phyloP scores from a whole-genome alignment of 1,139 yeast genomes.

The Hemisphaericaspora lyxosophila region DNA sequence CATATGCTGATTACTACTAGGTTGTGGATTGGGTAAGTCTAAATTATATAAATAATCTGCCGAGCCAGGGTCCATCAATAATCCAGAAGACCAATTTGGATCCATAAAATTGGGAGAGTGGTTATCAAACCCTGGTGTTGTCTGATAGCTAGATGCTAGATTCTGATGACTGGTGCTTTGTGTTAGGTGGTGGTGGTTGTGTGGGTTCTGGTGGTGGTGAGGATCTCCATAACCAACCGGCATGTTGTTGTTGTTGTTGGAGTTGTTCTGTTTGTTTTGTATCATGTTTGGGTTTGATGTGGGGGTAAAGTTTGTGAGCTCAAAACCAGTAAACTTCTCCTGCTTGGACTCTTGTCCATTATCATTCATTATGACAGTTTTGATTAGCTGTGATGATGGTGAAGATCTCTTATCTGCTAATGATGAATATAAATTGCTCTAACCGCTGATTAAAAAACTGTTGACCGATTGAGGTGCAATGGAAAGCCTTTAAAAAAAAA shows the following conservation, averaged over 20 bases:
- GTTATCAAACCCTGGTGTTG: constrained; percentile 5
- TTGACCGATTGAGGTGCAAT: no score
- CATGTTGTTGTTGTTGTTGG: no score
- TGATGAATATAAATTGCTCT: no score
- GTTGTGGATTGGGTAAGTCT: constrained; percentile 17
- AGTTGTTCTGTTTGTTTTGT: neutral
- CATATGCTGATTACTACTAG: constrained; percentile 4
- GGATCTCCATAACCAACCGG: neutral
- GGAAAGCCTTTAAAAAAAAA: no score
- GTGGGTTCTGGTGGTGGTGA: no score
- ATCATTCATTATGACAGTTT: no score
- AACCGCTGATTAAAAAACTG: no score
- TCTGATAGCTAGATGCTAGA: neutral
- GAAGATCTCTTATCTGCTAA: no score
- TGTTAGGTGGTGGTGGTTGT: neutral
- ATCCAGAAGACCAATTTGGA: constrained; percentile 41
- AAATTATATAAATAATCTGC: constrained; percentile 38
- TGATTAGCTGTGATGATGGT: no score
- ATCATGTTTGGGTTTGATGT: neutral
- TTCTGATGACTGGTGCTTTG: neutral
- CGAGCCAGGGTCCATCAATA: constrained; percentile 34
- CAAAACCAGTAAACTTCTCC: neutral
- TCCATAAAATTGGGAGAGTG: constrained; percentile 44
- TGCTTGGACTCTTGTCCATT: neutral
- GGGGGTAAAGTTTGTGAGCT: neutral